Evolutionary conservation across 352 stramenopile species (phyloP).

Genomic region (Phytophthora lateralis): DNA sequence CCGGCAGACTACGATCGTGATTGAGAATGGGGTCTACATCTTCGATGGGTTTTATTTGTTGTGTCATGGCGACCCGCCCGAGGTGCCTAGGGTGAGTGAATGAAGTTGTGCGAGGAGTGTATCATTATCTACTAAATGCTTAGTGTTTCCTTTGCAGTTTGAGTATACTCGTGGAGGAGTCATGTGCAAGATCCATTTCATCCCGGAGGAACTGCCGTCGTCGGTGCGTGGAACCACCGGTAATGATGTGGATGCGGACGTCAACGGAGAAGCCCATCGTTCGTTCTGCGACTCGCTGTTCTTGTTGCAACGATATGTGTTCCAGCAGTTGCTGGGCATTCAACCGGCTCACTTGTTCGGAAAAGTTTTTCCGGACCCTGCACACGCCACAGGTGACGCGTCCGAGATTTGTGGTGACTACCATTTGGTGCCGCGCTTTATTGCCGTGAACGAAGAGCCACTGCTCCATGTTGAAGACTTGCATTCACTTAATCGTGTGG

Average conservation of each 20-base stretch:
- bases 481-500: slow-evolving; percentile 74
- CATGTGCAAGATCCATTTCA: slow-evolving; percentile 80
- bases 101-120: neutral
- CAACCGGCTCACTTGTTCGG: slow-evolving; percentile 73
- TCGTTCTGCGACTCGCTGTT: slow-evolving; percentile 63
- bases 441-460: slow-evolving; percentile 66
- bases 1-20: slow-evolving; percentile 72
- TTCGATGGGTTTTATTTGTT: slow-evolving; percentile 90
- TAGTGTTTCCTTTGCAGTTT: slow-evolving; percentile 51
- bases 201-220: slow-evolving; percentile 63
- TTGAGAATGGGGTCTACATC: slow-evolving; percentile 67
- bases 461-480: slow-evolving; percentile 71
- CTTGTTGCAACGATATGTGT: slow-evolving; percentile 76
- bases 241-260: slow-evolving; percentile 30
- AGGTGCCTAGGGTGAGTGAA: slow-evolving; percentile 59
- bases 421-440: slow-evolving; percentile 84
- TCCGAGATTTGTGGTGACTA: slow-evolving; percentile 76
- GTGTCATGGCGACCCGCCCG: slow-evolving; percentile 58
- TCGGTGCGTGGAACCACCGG: slow-evolving; percentile 40
- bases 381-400: slow-evolving; percentile 54
- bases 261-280: slow-evolving; percentile 31
- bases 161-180: slow-evolving; percentile 80
- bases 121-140: neutral
- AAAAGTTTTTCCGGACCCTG: slow-evolving; percentile 60
- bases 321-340: slow-evolving; percentile 78